Evolutionary conservation across 192 early-diverging fungal genomes (phyloP), one percentile per base, ranked within the genome.

Genomic region (Mortierella alpina): DNA sequence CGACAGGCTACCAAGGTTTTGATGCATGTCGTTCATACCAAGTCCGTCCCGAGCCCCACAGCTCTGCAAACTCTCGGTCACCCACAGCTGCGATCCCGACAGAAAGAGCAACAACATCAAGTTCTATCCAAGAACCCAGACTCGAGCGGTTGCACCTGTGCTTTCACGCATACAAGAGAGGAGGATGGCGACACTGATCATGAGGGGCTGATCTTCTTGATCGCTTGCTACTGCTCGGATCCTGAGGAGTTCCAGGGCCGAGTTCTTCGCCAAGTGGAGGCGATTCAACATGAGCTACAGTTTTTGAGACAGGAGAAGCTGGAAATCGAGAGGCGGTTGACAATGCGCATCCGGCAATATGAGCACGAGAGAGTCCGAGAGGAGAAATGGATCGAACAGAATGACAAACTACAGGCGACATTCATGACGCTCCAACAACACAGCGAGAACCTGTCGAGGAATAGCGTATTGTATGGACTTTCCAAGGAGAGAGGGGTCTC

Each of bases 221-320:
- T 42, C 0, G 73, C 59, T 0, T 55, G 49, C 18, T 75, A 75
- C 44, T 68, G 65, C 18, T 59, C 57, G 22, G 73, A 75, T 10
- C 73, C 73, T 9, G 67, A 59, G 73, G 65, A 62, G 59, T 75
- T 59, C 14, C 73, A 75, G 45, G 41, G 7, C 17, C 64, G 73
- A 17, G 52, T 75, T 17, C 17, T 75, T 5, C 40, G 59, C 4
- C 73, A 75, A 17, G 45, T 75, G 18, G 66, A 67, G n/a, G 17
- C 15, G 12, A 54, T 67, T 41, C 73, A 75, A 45, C 65, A 63
- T 10, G 59, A 68, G 22, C 12, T 75, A 13, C 46, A 73, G 17
- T 40, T 18, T 2, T 40, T 73, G 7, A 45, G 47, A 48, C 72
- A 66, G 39, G 72, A 73, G 44, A 53, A 22, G 14, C 23, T 67